Percentiles rank a stretch among this genome's conserved stretches.
phyloP scores from a whole-genome alignment of 2,329 filamentous ascomycete genomes.

The Diaporthe sp. region DNA sequence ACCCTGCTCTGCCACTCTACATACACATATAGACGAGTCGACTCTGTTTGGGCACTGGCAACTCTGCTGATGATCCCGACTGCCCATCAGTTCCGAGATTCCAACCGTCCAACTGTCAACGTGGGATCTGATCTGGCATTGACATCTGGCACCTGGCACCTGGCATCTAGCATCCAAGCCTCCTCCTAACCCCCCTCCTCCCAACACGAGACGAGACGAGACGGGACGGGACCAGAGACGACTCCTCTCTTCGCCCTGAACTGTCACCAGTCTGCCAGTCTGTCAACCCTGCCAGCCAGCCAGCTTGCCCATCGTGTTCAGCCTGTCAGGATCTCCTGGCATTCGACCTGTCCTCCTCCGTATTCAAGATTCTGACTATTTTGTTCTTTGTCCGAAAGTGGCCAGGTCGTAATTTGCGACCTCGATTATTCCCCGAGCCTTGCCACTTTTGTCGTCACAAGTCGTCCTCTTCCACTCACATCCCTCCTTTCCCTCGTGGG shows the following conservation, averaged over 20 bases:
- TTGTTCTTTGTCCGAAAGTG: slow-evolving; percentile 26
- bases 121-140: slow-evolving; percentile 2
- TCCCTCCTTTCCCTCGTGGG: slow-evolving; percentile 32
- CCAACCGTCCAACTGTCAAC: neutral
- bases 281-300: neutral
- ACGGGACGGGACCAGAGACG: slow-evolving; percentile 6
- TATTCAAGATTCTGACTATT: slow-evolving; percentile 26
- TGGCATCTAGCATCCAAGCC: neutral
- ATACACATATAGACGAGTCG: neutral
- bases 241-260: neutral
- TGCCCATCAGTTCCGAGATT: neutral
- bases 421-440: slow-evolving; percentile 23
- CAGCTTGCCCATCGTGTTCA: neutral
- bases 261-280: neutral
- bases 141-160: neutral
- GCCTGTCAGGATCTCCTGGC: neutral
- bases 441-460: slow-evolving; percentile 36
- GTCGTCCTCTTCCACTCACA: slow-evolving; percentile 8
- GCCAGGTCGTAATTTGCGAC: slow-evolving; percentile 36
- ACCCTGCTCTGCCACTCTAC: neutral
- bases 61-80: neutral
- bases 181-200: neutral
- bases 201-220: slow-evolving; percentile 4
- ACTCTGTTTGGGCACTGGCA: neutral
- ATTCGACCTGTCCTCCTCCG: neutral